Evolutionary conservation across 345 rosid genomes (phyloP), one percentile per base, ranked within the genome.

Genomic region (Gossypium stocksii): DNA sequence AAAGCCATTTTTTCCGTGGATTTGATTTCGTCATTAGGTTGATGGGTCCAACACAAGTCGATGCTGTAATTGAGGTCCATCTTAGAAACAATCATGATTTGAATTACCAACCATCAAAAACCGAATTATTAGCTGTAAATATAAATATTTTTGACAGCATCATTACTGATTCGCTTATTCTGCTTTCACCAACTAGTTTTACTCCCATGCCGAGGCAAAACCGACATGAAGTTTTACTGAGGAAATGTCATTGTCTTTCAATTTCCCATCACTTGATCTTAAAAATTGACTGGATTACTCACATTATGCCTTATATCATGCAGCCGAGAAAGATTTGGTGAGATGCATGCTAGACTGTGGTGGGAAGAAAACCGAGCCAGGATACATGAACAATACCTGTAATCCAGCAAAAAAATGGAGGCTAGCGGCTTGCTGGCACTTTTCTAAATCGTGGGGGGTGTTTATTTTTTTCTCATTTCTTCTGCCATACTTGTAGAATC

Each of bases 361-460:
- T 95, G 99, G 99, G 99, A 95, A 84, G 97, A 95, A 83, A 95
- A 95, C 78, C 84, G 97, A 56, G 94, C 91, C 65, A 86, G 99
- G 88, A 91, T 94, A 80, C 97, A 92, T 41, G 89, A 92, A 79
- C 97, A 87, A 23, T 95, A 91, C 92, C 85, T 95, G 85, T 91
- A 76, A 93, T 76, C 43, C 11, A 60, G 76, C 70, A 17, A 48
- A 49, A 25, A 34, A 52, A 75, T n/a, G 65, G 11, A 17, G 73
- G 48, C 44, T 52, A 52, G 45, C 27, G 15, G 9, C 17, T 9
- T 66, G 41, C 23, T 41, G 64, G 64, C 34, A 3, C 13, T 45
- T 75, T 45, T 56, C 43, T 16, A 75, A 16, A 75, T 57, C 38
- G 22, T 44, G 27, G 73, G 67, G 67, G 57, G 27, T 54, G 64